Evolutionary conservation across 495 filamentous ascomycete genomes (phyloP), one percentile per base, ranked within the genome.

Genomic region (Cryomyces minteri): DNA sequence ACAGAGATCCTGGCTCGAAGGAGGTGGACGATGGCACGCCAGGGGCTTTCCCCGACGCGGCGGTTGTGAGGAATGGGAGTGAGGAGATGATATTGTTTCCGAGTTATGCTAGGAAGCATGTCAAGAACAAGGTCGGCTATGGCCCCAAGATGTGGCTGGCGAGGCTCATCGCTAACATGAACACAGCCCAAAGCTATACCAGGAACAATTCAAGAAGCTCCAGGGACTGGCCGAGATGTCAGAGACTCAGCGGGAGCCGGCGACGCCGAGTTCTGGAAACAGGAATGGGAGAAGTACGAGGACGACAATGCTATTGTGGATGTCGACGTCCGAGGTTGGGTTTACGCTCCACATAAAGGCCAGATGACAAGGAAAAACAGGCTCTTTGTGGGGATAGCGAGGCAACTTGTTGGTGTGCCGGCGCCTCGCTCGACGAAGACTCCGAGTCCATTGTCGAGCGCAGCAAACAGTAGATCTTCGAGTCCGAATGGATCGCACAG

Each of bases 51-150:
- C 84, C 85, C 1, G 79, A 92, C 51, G 80, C 85, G 12, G 73
- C 79, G 9, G 80, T 94, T 43, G 75, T 80, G 18, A 69, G 76
- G 6, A 80, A 74, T 36, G 87, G 82, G 18, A 75, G 82, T 50
- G 88, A 94, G 62, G 84, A 95, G 65, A 82, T 99, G 76, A 71
- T 96, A 8, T 54, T 96, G 10, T 99, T 95, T 55, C 90, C 90
- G 6, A 88, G 84, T 54, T 92, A 96, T 64, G 82, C 83, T 39
- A 68, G 83, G 58, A 70, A 69, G 54, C 71, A 92, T 60, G 56
- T 69, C n/a, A 75, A 69, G 53, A 56, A 45, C 40, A 54, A 54
- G 53, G 52, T 47, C 57, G 46, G 59, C 51, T 31, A 45, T 54
- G 37, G 39, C 18, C 29, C 32, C 34, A 38, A 12, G 34, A 38